Evolutionary conservation across 2,329 filamentous ascomycete species (phyloP).

Genomic region (Scytalidium sp.): DNA sequence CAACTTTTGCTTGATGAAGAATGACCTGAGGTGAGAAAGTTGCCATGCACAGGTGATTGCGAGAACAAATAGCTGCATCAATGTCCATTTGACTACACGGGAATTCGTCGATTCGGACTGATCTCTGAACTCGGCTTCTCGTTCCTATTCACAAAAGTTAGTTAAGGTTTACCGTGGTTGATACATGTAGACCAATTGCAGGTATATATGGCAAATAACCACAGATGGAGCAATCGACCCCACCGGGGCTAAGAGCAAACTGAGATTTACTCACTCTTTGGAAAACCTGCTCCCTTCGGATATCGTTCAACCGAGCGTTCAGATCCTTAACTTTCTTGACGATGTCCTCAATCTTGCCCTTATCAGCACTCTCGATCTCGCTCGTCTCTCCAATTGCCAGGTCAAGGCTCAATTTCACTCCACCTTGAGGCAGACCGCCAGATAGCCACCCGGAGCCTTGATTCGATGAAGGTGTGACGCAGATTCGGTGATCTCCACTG

Average conservation of each 20-base stretch:
- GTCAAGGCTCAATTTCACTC: conserved; percentile 82
- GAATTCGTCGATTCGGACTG: conserved; percentile 92
- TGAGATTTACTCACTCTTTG: conserved; percentile 64
- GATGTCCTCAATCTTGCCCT: conserved; percentile 88
- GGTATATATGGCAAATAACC: neutral
- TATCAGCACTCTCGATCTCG: conserved; percentile 90
- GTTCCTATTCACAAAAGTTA: conserved; percentile 59
- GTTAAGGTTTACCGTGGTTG: conserved; percentile 1
- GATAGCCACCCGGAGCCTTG: conserved; percentile 72
- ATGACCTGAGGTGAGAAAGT: conserved; percentile 87
- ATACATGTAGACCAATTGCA: neutral
- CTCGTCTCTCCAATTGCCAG: conserved; percentile 92
- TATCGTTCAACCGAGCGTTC: conserved; percentile 82
- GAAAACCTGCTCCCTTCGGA: conserved; percentile 92
- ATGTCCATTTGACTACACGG: conserved; percentile 88
- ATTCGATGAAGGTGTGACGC: conserved; percentile 82
- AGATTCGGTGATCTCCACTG: conserved; percentile 92
- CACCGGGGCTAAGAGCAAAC: too few relatives aligned
- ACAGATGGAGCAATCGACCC: neutral
- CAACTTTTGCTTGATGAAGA: conserved; percentile 99
- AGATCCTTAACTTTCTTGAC: conserved; percentile 85
- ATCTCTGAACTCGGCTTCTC: conserved; percentile 96
- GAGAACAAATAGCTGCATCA: conserved; percentile 84
- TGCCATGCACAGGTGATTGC: conserved; percentile 94
- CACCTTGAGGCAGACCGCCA: conserved; percentile 62